Evolutionary conservation across 352 stramenopile genomes (phyloP).

Genomic region (Pythium aristosporum): DNA sequence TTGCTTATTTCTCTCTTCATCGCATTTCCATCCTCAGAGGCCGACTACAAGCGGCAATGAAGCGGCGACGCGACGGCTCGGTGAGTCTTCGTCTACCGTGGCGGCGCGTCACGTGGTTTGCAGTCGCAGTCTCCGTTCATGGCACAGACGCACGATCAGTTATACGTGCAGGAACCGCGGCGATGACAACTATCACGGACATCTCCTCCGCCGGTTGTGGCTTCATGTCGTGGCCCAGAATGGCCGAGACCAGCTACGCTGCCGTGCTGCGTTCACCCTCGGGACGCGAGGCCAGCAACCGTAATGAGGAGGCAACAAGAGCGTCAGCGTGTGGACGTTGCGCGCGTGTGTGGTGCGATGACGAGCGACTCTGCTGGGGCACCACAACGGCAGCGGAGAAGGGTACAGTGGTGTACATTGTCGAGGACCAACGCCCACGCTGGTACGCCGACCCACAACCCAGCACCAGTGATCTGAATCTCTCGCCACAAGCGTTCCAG

Average conservation of each 20-base stretch:
- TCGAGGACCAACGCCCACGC: conserved; percentile 29
- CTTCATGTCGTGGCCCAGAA: conserved; percentile 31
- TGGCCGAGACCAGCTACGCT: conserved; percentile 21
- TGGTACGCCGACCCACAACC: conserved; percentile 6
- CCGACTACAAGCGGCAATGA: conserved; percentile 10
- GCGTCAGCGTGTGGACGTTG: conserved; percentile 34
- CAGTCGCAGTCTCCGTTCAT: not conserved
- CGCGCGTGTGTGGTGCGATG: conserved; percentile 27
- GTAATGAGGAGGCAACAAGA: not conserved
- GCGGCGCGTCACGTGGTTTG: not conserved
- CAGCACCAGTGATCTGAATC: conserved; percentile 26
- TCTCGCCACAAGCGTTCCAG: conserved; percentile 29
- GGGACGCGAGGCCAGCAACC: not conserved
- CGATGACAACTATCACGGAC: conserved; percentile 16
- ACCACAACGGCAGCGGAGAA: not conserved
- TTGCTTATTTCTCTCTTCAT: not conserved
- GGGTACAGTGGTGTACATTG: conserved; percentile 30
- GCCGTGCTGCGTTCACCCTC: not conserved
- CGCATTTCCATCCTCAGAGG: conserved; percentile 1
- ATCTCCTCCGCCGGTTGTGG: conserved; percentile 27
- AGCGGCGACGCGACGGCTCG: conserved; percentile 17
- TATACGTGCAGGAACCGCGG: conserved; percentile 11
- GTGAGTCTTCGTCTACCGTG: not conserved
- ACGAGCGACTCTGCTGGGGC: not conserved
- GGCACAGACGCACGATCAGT: not conserved